These are phyloP conservation scores for Symbiodinium pilosum DNA, from an alignment of 73 alveolate species.

Conservation along the genomic window DNA sequence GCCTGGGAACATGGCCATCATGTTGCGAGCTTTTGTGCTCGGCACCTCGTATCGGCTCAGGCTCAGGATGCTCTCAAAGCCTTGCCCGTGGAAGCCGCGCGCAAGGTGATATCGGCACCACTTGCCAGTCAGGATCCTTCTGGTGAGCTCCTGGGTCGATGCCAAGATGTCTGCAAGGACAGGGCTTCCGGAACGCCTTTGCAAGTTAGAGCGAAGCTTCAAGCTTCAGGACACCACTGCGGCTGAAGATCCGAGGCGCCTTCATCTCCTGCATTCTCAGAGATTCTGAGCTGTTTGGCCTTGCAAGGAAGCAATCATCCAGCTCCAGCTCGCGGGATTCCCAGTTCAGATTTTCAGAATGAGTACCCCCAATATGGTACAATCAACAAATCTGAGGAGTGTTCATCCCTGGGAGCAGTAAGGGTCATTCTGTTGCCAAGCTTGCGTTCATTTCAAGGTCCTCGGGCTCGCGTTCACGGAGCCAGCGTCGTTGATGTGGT, in stretches of 20 bases:
- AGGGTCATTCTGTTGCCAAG: neutral
- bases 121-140: neutral
- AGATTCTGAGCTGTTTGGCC: neutral
- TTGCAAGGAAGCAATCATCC: neutral
- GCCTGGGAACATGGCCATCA: constrained; percentile 16
- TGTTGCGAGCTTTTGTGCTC: neutral
- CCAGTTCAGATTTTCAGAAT: too few species aligned
- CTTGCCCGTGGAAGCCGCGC: neutral
- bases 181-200: neutral
- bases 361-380: neutral
- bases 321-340: constrained; percentile 12
- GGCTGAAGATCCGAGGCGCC: neutral
- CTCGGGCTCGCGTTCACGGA: neutral
- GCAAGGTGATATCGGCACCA: neutral
- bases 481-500: neutral
- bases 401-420: neutral
- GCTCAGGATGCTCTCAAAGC: neutral
- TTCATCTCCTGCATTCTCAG: neutral
- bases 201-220: neutral
- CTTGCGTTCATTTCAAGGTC: neutral
- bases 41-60: neutral
- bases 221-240: neutral
- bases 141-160: neutral
- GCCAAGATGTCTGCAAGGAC: neutral
- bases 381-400: neutral